Evolutionary conservation across 805 yeast species (phyloP), one percentile per base, ranked within the genome.

Genomic region (Metschnikowia drakensbergensis): DNA sequence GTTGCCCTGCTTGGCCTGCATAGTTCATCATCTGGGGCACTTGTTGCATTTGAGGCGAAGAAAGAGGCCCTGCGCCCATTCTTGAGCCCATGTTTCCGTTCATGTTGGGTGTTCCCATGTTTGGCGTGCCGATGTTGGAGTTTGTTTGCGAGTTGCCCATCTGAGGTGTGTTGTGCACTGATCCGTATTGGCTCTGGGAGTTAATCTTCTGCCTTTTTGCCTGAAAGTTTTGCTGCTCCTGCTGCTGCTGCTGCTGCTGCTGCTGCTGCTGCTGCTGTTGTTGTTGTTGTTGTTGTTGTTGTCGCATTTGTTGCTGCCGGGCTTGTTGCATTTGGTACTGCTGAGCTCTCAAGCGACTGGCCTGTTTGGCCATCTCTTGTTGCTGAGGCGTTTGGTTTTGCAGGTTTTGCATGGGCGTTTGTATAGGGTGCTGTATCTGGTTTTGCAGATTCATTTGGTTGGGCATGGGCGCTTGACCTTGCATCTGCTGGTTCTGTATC

Each of bases 251-350:
- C 7, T 37, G 40, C 8, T 27, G 40, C 13, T 47, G 54, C 11
- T 54, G 56, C 28, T 35, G 51, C n/a, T 53, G 56, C 22, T 48
- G 52, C 31, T 48, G 50, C 30, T 46, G 49, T 4, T 41, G n/a
- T 23, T 44, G 50, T 30, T 47, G 55, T 26, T 52, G 54, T 30
- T 35, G 51, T 25, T 50, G 56, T 22, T 48, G 50, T 25, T 42
- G 50, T 25, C 41, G 54, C 41, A 47, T 33, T 30, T 52, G 53
- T 42, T 46, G 51, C 39, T 53, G 58, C 25, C 51, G 54, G 0
- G 51, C 48, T 42, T 54, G 54, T 28, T 54, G 58, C 26, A 53
- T 47, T 35, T 53, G 57, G 27, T 48, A 41, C 36, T 55, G 54
- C 34, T 55, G 58, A 1, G 57, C 54, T 5, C 57, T 44, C n/a